phyloP scores from a whole-genome alignment of 164 flowering plant genomes.

The Umbellularia californica region DNA sequence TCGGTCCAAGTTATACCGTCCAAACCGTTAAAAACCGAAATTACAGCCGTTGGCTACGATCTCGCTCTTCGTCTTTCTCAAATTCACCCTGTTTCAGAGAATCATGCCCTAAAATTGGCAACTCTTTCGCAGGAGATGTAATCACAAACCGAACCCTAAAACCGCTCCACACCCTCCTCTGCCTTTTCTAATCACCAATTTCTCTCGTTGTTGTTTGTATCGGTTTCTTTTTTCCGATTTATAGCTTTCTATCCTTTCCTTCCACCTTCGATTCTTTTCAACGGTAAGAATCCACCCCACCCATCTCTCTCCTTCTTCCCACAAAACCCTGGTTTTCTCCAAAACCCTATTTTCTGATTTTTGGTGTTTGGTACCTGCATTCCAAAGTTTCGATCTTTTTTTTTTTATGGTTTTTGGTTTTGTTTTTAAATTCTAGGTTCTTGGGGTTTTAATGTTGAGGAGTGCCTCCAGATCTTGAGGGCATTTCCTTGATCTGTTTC shows the following conservation, averaged over 20 bases:
- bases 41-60: no score
- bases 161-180: no score
- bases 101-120: no score
- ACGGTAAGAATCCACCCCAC: conserved; percentile 20
- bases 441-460: background rate
- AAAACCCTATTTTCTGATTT: background rate
- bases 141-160: no score
- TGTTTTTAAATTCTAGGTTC: background rate
- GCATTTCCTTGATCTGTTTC: conserved; percentile 10
- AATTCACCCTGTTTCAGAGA: no score
- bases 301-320: background rate
- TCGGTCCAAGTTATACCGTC: no score
- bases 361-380: background rate
- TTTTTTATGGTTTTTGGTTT: background rate
- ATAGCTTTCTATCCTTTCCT: background rate
- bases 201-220: no score
- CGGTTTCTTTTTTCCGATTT: no score
- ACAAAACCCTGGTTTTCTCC: background rate
- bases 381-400: background rate
- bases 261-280: conserved; percentile 15
- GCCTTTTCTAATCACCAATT: no score
- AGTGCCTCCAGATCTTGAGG: conserved; percentile 14
- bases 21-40: no score
- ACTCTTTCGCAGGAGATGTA: no score
- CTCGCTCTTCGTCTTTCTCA: no score